These are phyloP conservation scores for Tetrahymena malaccensis DNA, from an alignment of 73 alveolate species.

Conservation along the genomic window DNA sequence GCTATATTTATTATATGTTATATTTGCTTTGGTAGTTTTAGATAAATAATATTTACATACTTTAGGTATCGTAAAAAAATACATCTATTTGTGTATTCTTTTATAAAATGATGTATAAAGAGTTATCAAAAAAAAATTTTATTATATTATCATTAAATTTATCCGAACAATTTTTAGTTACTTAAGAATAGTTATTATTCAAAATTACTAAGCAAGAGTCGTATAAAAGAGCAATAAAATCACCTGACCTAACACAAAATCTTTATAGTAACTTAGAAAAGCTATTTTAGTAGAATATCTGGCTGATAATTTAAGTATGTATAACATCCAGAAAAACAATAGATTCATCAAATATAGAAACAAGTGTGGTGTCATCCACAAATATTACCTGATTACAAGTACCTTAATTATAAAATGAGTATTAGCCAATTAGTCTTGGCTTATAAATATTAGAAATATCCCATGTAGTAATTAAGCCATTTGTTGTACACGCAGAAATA, in stretches of 20 bases:
- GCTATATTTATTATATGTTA: not conserved
- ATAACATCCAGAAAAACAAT: not conserved
- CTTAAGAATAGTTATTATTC: not conserved
- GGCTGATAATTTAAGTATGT: not conserved
- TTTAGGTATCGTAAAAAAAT: not conserved
- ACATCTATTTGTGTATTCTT: not conserved
- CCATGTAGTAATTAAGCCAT: not conserved
- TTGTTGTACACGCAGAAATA: not conserved
- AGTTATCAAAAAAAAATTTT: not conserved
- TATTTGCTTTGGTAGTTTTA: not conserved
- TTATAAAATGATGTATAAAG: not conserved
- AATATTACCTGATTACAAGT: not conserved
- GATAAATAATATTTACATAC: not conserved
- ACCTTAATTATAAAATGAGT: not conserved
- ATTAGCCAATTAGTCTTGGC: not conserved
- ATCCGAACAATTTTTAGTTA: not conserved
- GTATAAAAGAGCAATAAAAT: not conserved
- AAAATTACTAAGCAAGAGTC: not conserved
- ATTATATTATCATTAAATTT: not conserved
- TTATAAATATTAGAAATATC: not conserved
- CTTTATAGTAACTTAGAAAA: not conserved
- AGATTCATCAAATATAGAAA: not conserved
- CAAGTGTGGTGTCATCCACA: not conserved
- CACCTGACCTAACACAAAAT: not conserved
- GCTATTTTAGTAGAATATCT: not conserved